phyloP scores from a whole-genome alignment of 176 grass and related monocot genomes.

The Calamus simplicifolius region DNA sequence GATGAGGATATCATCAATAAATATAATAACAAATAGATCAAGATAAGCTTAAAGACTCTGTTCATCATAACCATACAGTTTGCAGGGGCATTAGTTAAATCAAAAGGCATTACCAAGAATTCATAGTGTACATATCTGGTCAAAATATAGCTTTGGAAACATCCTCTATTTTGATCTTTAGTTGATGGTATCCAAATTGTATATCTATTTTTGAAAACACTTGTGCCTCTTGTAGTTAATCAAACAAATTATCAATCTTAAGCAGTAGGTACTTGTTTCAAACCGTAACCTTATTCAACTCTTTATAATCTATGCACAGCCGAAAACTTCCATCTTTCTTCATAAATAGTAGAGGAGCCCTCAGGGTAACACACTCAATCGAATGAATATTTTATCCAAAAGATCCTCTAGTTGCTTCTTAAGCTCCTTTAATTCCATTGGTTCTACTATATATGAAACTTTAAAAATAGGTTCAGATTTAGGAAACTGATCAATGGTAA shows the following conservation, averaged over 20 bases:
- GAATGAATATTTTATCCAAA: too few species aligned
- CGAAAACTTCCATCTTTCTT: not conserved
- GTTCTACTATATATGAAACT: too few species aligned
- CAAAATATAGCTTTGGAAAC: not conserved
- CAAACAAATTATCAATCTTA: not conserved
- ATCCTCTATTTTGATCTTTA: not conserved
- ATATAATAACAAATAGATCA: not conserved
- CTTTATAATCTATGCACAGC: not conserved
- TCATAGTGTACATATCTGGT: slow-evolving; percentile 1
- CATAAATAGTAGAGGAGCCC: too few species aligned
- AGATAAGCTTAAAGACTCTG: not conserved
- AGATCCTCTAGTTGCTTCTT: too few species aligned
- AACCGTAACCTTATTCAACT: not conserved
- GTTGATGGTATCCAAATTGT: not conserved
- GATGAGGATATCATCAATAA: slow-evolving; percentile 14
- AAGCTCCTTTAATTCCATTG: too few species aligned
- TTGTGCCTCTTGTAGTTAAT: not conserved
- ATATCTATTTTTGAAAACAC: slow-evolving; percentile 8
- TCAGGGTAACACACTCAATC: too few species aligned
- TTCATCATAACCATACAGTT: slow-evolving; percentile 6
- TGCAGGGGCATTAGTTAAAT: not conserved
- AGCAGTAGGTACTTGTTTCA: not conserved
- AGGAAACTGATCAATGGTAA: too few species aligned
- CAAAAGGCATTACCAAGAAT: not conserved
- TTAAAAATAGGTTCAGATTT: too few species aligned